Evolutionary conservation across 805 yeast genomes (phyloP), one percentile per base, ranked within the genome.

Genomic region (Nakazawaea pomicola): DNA sequence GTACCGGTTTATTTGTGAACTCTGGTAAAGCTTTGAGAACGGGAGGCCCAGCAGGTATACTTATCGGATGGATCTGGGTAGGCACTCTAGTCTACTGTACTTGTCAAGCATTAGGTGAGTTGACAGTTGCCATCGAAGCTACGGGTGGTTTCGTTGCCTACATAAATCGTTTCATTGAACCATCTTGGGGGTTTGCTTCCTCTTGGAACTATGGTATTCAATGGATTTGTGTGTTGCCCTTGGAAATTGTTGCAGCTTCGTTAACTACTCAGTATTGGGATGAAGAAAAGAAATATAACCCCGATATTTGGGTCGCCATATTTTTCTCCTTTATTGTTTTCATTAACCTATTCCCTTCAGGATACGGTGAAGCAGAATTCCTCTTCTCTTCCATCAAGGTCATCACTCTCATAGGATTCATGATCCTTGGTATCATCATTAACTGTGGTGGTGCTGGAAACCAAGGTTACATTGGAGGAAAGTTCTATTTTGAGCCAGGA

Each of bases 1-100:
- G 86, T 45, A 78, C 85, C 0, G 86, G 88, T 54, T 60, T 80
- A 42, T 78, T 81, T 47, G 74, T 80, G 40, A 85, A 84, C 44
- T 71, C 83, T 3, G 86, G 85, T 40, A 60, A 70, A 32, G 76
- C 83, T 1, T 62, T 82, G 45, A 55, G 56, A 27, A 65, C 70
- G 15, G 83, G 83, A 52, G 88, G 88, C 31, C 83, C 85, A 4
- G 84, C 78, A 3, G 73, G 81, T 25, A 56, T 80, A 27, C 66
- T 80, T 38, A 72, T 80, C 31, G 80, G 75, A 46, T 73, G 79
- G 66, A 49, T 58, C 17, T 59, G 77, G 29, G 67, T 75, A 20
- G 81, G 83, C 43, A 53, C 75, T 6, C 67, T 80, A 66, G 71
- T 80, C 36, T 78, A 67, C 57, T 61, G 68, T 47, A 75, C 80